phyloP scores from a whole-genome alignment of 805 yeast species.

The Lipomyces lipofer region DNA sequence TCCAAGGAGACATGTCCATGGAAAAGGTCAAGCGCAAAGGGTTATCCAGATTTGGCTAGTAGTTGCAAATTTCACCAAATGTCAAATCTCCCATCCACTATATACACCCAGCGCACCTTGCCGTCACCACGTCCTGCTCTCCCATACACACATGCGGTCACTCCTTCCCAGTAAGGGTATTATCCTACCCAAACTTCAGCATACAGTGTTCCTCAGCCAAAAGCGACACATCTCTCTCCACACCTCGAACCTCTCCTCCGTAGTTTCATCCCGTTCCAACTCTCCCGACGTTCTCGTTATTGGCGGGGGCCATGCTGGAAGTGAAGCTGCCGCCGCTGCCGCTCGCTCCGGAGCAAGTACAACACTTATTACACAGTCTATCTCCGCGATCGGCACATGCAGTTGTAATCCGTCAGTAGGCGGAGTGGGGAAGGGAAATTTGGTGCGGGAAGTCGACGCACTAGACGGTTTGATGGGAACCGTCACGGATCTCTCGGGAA shows the following conservation, averaged over 20 bases:
- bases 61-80: too few relatives aligned
- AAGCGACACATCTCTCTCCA: constrained; percentile 15
- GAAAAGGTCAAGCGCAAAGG: too few relatives aligned
- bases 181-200: too few relatives aligned
- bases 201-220: too few relatives aligned
- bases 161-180: too few relatives aligned
- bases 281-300: constrained; percentile 74
- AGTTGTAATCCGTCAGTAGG: constrained; percentile 98
- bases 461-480: constrained; percentile 86
- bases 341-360: constrained; percentile 80
- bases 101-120: too few relatives aligned
- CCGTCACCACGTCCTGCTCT: too few relatives aligned
- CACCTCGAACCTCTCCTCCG: constrained; percentile 13
- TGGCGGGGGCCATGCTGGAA: constrained; percentile 99
- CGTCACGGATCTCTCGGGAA: constrained; percentile 90
- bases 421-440: constrained; percentile 96
- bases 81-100: too few relatives aligned
- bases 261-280: background rate
- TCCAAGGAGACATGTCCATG: too few relatives aligned
- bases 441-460: constrained; percentile 91
- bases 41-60: too few relatives aligned
- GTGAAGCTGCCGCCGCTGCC: constrained; percentile 93
- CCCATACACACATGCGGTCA: too few relatives aligned
- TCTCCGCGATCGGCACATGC: constrained; percentile 82
- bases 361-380: constrained; percentile 72